Base-by-base conservation (phyloP, 2,329 filamentous ascomycete genomes). In the Epichloe glyceriae region DNA sequence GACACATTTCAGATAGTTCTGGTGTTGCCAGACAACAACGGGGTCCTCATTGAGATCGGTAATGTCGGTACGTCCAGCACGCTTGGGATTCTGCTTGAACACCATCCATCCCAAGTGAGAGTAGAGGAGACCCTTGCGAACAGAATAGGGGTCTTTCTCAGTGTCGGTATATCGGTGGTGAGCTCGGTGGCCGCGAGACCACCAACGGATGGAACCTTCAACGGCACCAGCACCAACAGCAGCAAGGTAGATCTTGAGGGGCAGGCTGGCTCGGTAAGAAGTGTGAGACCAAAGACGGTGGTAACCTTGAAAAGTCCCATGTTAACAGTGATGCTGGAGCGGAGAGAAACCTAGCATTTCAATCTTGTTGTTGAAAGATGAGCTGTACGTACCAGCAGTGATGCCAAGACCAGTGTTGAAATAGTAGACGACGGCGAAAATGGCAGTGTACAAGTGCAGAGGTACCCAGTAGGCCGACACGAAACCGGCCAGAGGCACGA, bases 111-210 rank as follows among this genome's bases (percentile, higher is more conserved):
- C 88, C 52, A 94, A 73, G 72, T 70, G 64, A 15, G 80, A 88
- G 78, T 90, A 91, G 58, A 88, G 70, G 47, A 93, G 77, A 59
- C 88, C 88, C 76, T 94, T 94, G 71, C 86, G 83, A 60, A 94
- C 88, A 22, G 86, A 90, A 75, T 94, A 94, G 47, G 88, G 88
- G 60, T 94, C 88, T 75, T 93, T 93, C 38, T 90, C 86, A 62
- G 88, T 94, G 65, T 94, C 88, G 73, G 88, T 94, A 68, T 93
- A 94, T 61, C 88, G 80, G 76, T 94, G 88, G 69, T 94, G 88
- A 62, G 87, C 85, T 59, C 88, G 83, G 73, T 94, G 88, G 64
- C 85, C 87, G 61, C 86, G 81, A 54, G 86, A 82, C 88, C 88
- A 94, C 88, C 88, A 94, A 68, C 88, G 78, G 64, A 90, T 85